phyloP scores from a whole-genome alignment of 805 yeast genomes.

The Diddensiella santjacobensis region DNA sequence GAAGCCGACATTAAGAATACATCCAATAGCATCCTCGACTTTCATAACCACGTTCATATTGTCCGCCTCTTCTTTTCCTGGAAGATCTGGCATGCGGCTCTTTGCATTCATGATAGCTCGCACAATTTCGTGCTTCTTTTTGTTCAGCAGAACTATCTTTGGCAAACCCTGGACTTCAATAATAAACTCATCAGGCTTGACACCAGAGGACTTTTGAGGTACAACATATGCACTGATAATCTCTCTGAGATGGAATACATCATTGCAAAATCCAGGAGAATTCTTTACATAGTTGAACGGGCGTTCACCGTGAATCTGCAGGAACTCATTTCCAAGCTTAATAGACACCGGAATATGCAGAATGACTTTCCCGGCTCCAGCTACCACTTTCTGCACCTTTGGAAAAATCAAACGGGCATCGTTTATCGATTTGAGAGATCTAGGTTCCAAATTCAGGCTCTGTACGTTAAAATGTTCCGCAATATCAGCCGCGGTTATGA shows the following conservation, averaged over 20 bases:
- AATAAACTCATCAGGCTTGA: slow-evolving; percentile 45
- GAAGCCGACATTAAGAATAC: slow-evolving; percentile 59
- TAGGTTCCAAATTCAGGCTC: slow-evolving; percentile 43
- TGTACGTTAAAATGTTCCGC: slow-evolving; percentile 36
- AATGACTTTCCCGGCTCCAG: slow-evolving; percentile 29
- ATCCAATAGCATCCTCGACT: slow-evolving; percentile 47
- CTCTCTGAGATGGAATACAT: slow-evolving; percentile 42
- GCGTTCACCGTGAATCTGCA: slow-evolving; percentile 44
- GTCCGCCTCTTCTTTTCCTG: slow-evolving; percentile 2
- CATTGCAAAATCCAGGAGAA: slow-evolving; percentile 22
- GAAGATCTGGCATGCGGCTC: slow-evolving; percentile 9
- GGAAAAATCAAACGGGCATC: slow-evolving; percentile 19
- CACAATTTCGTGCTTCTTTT: slow-evolving; percentile 22
- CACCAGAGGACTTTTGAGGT: slow-evolving; percentile 16
- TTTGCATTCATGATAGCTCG: slow-evolving; percentile 22
- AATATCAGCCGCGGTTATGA: slow-evolving; percentile 48
- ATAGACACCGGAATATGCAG: slow-evolving; percentile 52
- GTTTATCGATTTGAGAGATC: slow-evolving; percentile 38
- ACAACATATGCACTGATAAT: slow-evolving; percentile 42
- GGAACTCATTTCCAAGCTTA: slow-evolving; percentile 64
- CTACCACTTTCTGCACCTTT: slow-evolving; percentile 8
- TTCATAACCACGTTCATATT: slow-evolving; percentile 9
- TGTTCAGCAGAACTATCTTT: slow-evolving; percentile 9
- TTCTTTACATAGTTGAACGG: slow-evolving; percentile 18
- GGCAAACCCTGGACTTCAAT: slow-evolving; percentile 28